Percentiles rank a stretch among this genome's conserved stretches.
Evolutionary conservation across 2,329 filamentous ascomycete genomes (phyloP).

Genomic region (Fusarium oligoseptatum): DNA sequence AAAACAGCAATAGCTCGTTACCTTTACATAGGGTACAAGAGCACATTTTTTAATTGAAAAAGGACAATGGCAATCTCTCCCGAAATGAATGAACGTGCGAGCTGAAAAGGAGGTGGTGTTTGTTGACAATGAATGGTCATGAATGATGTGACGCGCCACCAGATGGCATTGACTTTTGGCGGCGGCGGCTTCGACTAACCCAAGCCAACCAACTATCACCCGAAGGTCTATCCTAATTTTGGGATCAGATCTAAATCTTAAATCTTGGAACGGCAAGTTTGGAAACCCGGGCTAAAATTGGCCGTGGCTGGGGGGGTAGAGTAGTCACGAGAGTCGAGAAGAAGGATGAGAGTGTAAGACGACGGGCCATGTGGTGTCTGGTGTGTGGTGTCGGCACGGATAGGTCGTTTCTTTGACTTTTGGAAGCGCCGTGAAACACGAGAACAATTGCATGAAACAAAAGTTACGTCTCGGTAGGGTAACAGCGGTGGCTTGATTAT

Average conservation of each 20-base stretch:
- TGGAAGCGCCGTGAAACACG: slow-evolving; percentile 10
- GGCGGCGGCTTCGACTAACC: neutral
- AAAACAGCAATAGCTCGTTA: slow-evolving; percentile 36
- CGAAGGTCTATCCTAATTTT: slow-evolving; percentile 21
- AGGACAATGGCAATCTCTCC: slow-evolving; percentile 31
- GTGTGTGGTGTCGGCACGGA: neutral
- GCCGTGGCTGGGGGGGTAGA: neutral
- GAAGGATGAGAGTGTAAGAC: neutral
- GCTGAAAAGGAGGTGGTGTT: slow-evolving; percentile 3
- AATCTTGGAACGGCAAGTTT: slow-evolving; percentile 4
- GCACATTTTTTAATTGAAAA: slow-evolving; percentile 36
- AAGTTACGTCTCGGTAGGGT: slow-evolving; percentile 10
- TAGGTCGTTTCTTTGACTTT: neutral
- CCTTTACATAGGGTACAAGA: slow-evolving; percentile 32
- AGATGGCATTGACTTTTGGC: slow-evolving; percentile 11
- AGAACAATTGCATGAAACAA: slow-evolving; percentile 11
- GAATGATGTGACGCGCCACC: slow-evolving; percentile 15
- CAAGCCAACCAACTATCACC: neutral
- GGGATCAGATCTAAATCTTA: slow-evolving; percentile 31
- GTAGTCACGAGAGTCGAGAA: neutral
- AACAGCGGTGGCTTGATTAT: slow-evolving; percentile 17
- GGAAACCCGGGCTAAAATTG: neutral
- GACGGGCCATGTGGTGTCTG: neutral
- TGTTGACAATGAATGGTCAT: neutral
- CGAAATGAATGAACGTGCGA: slow-evolving; percentile 21